Percentiles rank a stretch among this genome's conserved stretches.
These are phyloP conservation scores for Opeltia flavorubescens DNA, from an alignment of 495 filamentous ascomycete genomes.

Conservation along the genomic window DNA sequence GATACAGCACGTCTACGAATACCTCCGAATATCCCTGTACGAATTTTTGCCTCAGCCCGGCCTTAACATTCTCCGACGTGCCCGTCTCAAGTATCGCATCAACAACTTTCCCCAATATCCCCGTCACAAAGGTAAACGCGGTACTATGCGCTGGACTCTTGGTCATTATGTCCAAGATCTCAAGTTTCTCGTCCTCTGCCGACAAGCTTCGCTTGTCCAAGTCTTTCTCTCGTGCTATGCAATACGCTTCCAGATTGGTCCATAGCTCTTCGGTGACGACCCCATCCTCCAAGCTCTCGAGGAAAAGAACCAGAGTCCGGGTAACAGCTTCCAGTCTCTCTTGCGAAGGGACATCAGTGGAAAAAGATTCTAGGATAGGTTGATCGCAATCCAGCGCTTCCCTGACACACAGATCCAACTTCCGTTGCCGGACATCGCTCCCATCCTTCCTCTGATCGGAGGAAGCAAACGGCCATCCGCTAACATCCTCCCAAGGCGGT, in stretches of 20 bases:
- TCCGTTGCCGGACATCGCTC: constrained; percentile 19
- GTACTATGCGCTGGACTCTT: constrained; percentile 63
- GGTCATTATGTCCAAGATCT: constrained; percentile 59
- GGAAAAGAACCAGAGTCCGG: constrained; percentile 54
- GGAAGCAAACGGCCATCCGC: constrained; percentile 78
- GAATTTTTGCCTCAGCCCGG: neutral
- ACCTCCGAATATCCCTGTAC: neutral
- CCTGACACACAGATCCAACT: constrained; percentile 37
- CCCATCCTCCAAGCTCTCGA: constrained; percentile 59
- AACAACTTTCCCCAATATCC: constrained; percentile 48
- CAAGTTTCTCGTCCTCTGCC: constrained; percentile 50
- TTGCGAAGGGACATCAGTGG: constrained; percentile 40
- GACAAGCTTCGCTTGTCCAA: constrained; percentile 28
- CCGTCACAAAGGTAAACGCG: constrained; percentile 72
- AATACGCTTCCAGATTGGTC: constrained; percentile 50
- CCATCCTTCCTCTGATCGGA: neutral
- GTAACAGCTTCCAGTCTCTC: constrained; percentile 56
- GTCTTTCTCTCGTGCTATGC: constrained; percentile 35
- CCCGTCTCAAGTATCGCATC: constrained; percentile 28
- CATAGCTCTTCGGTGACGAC: constrained; percentile 56
- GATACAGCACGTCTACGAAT: neutral
- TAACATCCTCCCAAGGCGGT: constrained; percentile 40
- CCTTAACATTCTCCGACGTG: neutral
- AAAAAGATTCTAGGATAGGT: constrained; percentile 41
- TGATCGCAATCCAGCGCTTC: constrained; percentile 57